Evolutionary conservation across 805 yeast genomes (phyloP).

Genomic region (Candida stauntonica): DNA sequence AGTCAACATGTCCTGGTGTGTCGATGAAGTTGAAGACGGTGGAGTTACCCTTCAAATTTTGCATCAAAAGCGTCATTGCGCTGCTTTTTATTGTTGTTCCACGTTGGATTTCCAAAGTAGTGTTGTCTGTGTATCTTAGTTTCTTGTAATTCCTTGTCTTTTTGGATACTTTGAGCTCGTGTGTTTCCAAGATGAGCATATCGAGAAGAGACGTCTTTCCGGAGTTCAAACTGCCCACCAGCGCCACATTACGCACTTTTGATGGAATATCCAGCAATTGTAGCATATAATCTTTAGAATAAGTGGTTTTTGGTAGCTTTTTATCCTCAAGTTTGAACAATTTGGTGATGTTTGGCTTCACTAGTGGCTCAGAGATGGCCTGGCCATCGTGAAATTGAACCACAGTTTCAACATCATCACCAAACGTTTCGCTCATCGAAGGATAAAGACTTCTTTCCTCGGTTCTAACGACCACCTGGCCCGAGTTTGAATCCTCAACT

Average conservation of each 20-base stretch:
- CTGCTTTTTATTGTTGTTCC: slow-evolving; percentile 63
- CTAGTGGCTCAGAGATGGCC: slow-evolving; percentile 57
- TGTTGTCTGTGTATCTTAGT: slow-evolving; percentile 74
- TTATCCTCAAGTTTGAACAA: slow-evolving; percentile 45
- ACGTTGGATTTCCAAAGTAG: slow-evolving; percentile 62
- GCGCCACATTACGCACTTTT: slow-evolving; percentile 65
- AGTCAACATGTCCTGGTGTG: slow-evolving; percentile 89
- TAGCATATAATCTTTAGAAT: slow-evolving; percentile 59
- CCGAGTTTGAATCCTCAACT: slow-evolving; percentile 12
- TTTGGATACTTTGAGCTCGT: slow-evolving; percentile 49
- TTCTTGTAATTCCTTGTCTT: slow-evolving; percentile 46
- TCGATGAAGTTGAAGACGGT: slow-evolving; percentile 64
- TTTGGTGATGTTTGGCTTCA: slow-evolving; percentile 45
- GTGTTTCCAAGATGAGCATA: slow-evolving; percentile 62
- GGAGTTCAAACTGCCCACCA: slow-evolving; percentile 76
- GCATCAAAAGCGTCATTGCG: slow-evolving; percentile 57
- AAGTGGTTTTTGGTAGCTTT: slow-evolving; percentile 54
- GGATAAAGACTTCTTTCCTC: slow-evolving; percentile 45
- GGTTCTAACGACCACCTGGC: slow-evolving; percentile 32
- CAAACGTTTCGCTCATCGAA: slow-evolving; percentile 44
- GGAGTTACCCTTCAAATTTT: slow-evolving; percentile 50
- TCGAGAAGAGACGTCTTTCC: slow-evolving; percentile 86
- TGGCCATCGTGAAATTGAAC: slow-evolving; percentile 51
- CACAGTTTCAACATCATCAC: slow-evolving; percentile 61
- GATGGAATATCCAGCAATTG: slow-evolving; percentile 49